Conservation (phyloP, 1,284 basidiomycete species). For the Cryptococcus amylolentus region DNA sequence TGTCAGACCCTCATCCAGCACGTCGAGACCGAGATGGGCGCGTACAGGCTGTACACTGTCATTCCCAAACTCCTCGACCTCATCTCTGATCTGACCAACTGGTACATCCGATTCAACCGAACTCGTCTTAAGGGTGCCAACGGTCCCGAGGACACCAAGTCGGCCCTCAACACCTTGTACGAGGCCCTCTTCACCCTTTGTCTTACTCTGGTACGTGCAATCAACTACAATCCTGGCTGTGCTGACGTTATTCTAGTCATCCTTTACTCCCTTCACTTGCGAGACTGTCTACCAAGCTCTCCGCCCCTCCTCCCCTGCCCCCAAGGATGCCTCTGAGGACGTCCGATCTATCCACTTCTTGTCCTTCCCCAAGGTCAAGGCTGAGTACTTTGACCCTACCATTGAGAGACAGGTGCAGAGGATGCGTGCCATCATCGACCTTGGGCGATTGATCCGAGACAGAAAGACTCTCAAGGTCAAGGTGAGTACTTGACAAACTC, state of each 20-base stretch:
- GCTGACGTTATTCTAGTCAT: conserved; percentile 60
- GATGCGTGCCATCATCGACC: conserved; percentile 91
- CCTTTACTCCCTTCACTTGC: conserved; percentile 96
- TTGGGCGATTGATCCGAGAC: conserved; percentile 86
- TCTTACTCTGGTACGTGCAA: conserved; percentile 73
- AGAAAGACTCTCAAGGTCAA: conserved; percentile 84
- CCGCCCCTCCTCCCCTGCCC: conserved; percentile 74
- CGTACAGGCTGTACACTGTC: conserved; percentile 97
- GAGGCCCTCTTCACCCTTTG: conserved; percentile 93
- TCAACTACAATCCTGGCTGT: neutral
- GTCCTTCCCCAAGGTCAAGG: conserved; percentile 85
- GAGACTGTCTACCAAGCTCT: conserved; percentile 96
- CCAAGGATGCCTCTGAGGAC: conserved; percentile 65
- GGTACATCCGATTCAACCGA: conserved; percentile 99
- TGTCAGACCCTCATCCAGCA: conserved; percentile 94
- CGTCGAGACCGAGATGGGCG: conserved; percentile 89
- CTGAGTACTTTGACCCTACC: conserved; percentile 92
- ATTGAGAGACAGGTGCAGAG: conserved; percentile 94
- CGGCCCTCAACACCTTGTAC: conserved; percentile 92
- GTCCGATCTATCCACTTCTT: conserved; percentile 93
- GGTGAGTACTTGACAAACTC: conserved; percentile 51
- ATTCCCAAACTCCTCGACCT: conserved; percentile 90
- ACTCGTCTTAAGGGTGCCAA: conserved; percentile 93
- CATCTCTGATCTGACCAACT: conserved; percentile 96
- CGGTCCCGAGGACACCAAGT: conserved; percentile 79